phyloP scores from a whole-genome alignment of 768 basidiomycete species.

The Rhizopogon vinicolor region DNA sequence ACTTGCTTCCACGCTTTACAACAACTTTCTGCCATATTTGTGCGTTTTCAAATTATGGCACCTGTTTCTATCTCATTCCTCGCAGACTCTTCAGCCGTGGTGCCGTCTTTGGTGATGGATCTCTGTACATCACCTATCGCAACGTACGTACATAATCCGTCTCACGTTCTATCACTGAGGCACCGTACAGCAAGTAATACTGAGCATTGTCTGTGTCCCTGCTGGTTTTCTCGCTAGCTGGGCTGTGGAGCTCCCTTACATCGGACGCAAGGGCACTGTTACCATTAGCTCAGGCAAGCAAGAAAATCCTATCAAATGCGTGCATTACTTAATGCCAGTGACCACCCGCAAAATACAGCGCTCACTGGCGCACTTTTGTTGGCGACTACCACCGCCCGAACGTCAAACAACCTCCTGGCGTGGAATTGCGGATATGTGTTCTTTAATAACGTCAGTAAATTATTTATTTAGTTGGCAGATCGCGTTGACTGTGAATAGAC shows the following conservation, averaged over 20 bases:
- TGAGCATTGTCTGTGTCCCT: conserved; percentile 64
- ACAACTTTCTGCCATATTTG: conserved; percentile 51
- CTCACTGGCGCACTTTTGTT: conserved; percentile 75
- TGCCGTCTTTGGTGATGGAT: conserved; percentile 64
- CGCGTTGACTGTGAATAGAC: conserved; percentile 30
- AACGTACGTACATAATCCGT: conserved; percentile 39
- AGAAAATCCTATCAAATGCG: conserved; percentile 6
- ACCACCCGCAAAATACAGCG: conserved; percentile 44
- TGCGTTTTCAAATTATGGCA: conserved; percentile 19
- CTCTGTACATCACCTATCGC: conserved; percentile 66
- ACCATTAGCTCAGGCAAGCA: conserved; percentile 57
- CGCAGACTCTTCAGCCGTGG: conserved; percentile 58
- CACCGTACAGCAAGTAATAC: conserved; percentile 54
- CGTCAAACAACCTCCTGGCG: conserved; percentile 61
- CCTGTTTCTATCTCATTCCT: background rate
- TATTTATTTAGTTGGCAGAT: too few species aligned
- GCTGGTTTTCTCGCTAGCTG: conserved; percentile 69
- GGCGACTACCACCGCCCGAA: conserved; percentile 66
- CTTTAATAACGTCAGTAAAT: conserved; percentile 45
- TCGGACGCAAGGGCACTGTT: conserved; percentile 67
- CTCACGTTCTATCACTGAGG: background rate
- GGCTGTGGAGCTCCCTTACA: conserved; percentile 56
- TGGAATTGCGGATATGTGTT: conserved; percentile 82
- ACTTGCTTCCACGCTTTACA: conserved; percentile 68
- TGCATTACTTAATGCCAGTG: conserved; percentile 34